A percentile compares a stretch with the other conserved stretches of the same genome.
These are phyloP conservation scores for Boletus speciosus DNA, from an alignment of 768 basidiomycete species.

Conservation along the genomic window DNA sequence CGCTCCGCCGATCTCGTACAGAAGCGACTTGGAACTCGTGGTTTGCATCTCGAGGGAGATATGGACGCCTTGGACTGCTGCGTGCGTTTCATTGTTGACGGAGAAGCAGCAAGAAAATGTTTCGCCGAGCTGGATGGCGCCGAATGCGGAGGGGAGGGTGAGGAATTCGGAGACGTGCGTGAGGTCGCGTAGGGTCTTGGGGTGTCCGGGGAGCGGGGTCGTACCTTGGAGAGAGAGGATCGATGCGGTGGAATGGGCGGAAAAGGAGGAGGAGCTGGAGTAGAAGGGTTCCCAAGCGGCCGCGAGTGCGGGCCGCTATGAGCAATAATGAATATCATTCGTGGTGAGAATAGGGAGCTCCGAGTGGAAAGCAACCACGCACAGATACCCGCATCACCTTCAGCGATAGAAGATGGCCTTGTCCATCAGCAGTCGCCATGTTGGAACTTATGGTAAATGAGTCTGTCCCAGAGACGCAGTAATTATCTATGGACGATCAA, in stretches of 20 bases:
- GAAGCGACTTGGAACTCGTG: conserved; percentile 55
- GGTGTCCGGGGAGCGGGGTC: conserved; percentile 66
- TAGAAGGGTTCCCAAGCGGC: conserved; percentile 85
- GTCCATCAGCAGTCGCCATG: conserved; percentile 43
- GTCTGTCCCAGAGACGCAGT: background rate
- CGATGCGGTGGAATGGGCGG: conserved; percentile 75
- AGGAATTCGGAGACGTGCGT: conserved; percentile 76
- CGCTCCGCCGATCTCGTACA: conserved; percentile 62
- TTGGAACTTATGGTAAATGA: background rate
- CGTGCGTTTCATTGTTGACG: conserved; percentile 72
- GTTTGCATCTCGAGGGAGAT: conserved; percentile 88
- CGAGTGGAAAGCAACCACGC: conserved; percentile 33
- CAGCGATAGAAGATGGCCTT: conserved; percentile 66
- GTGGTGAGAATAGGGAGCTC: background rate
- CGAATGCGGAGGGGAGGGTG: conserved; percentile 79
- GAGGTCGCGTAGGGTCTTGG: conserved; percentile 81
- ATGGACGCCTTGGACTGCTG: conserved; percentile 58
- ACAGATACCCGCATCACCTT: conserved; percentile 90
- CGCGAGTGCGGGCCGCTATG: conserved; percentile 69
- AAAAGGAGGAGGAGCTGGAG: conserved; percentile 77
- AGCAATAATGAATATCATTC: conserved; percentile 1
- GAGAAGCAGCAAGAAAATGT: conserved; percentile 81
- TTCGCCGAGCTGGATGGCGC: conserved; percentile 84
- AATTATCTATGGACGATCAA: background rate
- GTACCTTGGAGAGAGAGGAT: conserved; percentile 74